phyloP scores from a whole-genome alignment of 129 eudicot species.

The Gnaphalium uliginosum region DNA sequence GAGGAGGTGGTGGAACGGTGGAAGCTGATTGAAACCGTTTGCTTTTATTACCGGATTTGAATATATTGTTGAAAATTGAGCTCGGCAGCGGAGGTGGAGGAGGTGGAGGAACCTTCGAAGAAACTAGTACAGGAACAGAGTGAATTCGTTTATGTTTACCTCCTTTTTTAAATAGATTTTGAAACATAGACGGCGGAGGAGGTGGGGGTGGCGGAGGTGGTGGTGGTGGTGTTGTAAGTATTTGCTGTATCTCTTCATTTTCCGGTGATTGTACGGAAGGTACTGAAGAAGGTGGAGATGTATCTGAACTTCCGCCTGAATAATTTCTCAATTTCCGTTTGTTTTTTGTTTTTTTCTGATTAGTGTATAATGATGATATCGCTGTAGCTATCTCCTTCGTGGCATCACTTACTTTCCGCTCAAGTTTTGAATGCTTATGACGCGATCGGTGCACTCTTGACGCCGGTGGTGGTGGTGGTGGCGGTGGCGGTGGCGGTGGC shows the following conservation, averaged over 20 bases:
- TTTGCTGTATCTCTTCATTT: slow-evolving; percentile 21
- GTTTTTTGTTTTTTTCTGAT: slow-evolving; percentile 50
- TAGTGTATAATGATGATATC: slow-evolving; percentile 67
- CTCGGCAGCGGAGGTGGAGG: slow-evolving; percentile 58
- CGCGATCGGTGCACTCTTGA: slow-evolving; percentile 20
- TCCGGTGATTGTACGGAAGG: slow-evolving; percentile 31
- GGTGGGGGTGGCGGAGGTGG: slow-evolving; percentile 50
- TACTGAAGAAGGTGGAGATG: slow-evolving; percentile 41
- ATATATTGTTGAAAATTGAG: slow-evolving; percentile 63
- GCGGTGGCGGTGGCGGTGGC: slow-evolving; percentile 24
- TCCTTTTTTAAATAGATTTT: slow-evolving; percentile 61
- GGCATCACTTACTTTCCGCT: slow-evolving; percentile 56
- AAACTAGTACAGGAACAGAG: slow-evolving; percentile 36
- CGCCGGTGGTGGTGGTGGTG: slow-evolving; percentile 34
- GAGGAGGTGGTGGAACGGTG: slow-evolving; percentile 33
- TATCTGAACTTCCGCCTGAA: slow-evolving; percentile 37
- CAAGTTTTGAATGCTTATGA: slow-evolving; percentile 22
- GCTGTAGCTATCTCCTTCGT: slow-evolving; percentile 74
- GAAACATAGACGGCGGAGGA: slow-evolving; percentile 47
- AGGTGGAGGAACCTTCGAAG: slow-evolving; percentile 49
- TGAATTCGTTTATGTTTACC: slow-evolving; percentile 57
- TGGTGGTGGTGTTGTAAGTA: slow-evolving; percentile 25
- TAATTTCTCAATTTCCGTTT: slow-evolving; percentile 39
- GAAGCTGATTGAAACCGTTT: slow-evolving; percentile 40
- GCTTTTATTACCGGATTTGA: slow-evolving; percentile 56